Base-by-base conservation (phyloP, 73 alveolate genomes). In the Paramecium octaurelia region DNA sequence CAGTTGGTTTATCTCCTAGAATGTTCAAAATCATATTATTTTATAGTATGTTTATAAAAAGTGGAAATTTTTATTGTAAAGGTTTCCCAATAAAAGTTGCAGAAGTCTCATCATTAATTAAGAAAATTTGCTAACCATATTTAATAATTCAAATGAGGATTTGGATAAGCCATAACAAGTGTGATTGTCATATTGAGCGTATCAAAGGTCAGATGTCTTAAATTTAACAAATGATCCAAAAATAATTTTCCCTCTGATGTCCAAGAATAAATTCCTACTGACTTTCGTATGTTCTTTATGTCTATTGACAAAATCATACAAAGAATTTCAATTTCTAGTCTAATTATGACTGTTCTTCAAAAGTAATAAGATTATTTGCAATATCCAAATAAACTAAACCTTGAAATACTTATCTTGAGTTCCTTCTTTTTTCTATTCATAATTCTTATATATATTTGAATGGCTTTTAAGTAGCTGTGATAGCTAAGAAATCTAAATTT, bases 311-410 rank as follows among this genome's bases (percentile, higher is more conserved):
- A 93, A 35, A 21, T 71, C 86, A 14, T 48, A 36, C 58, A 96
- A 38, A 92, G 38, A 96, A 34, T 71, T 85, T 43, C 97, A 93
- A 86, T 95, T 95, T 12, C 93, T 29, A 42, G 94, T 75, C 18
- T 36, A 92, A 31, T 90, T 48, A 64, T 8, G 9, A 46, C 77
- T 31, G 24, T 68, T 57, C 96, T 95, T 83, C 11, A 92, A 57
- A 92, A 12, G 86, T 10, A 46, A 96, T 93, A 3, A 97, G 96
- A 86, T 96, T 93, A 38, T 76, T 59, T 86, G 95, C 98, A 42
- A 95, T 92, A 86, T 96, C 97, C 76, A 95, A 24, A 97, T 97
- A 92, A 83, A 95, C 68, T 35, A 87, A 64, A 42, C 97, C 97
- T 84, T 92, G 93, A 6, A 21, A 6, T 23, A 21, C 76, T 11